These are phyloP conservation scores for Jatropha multifida DNA, from an alignment of 441 rosid genomes.

Conservation along the genomic window DNA sequence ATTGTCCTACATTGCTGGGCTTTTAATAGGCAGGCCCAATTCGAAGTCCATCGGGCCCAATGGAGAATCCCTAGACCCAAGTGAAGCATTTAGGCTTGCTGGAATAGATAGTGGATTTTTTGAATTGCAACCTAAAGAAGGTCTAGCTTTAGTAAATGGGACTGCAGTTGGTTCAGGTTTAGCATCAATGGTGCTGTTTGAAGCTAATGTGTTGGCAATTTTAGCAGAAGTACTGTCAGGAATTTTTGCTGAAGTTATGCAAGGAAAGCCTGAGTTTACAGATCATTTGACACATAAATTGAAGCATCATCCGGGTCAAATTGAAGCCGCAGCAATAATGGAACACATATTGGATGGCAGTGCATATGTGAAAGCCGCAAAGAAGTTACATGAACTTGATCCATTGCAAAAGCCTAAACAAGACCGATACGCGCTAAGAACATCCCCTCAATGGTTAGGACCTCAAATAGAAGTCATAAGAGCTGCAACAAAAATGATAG, in stretches of 20 bases:
- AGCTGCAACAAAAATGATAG: slow-evolving; percentile 54
- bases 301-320: slow-evolving; percentile 66
- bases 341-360: slow-evolving; percentile 63
- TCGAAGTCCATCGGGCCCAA: slow-evolving; percentile 49
- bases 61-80: slow-evolving; percentile 35
- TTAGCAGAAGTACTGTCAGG: slow-evolving; percentile 51
- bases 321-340: slow-evolving; percentile 63
- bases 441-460: slow-evolving; percentile 77
- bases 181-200: slow-evolving; percentile 51
- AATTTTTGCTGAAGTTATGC: slow-evolving; percentile 56
- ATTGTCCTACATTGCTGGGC: slow-evolving; percentile 57
- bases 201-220: slow-evolving; percentile 38
- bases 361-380: slow-evolving; percentile 49
- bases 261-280: slow-evolving; percentile 56
- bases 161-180: slow-evolving; percentile 55
- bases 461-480: slow-evolving; percentile 67
- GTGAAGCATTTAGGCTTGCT: slow-evolving; percentile 40
- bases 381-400: slow-evolving; percentile 50
- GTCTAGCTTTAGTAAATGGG: slow-evolving; percentile 48
- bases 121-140: slow-evolving; percentile 54
- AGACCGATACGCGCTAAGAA: slow-evolving; percentile 63
- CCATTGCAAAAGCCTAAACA: slow-evolving; percentile 67
- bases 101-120: slow-evolving; percentile 47
- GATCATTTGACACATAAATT: slow-evolving; percentile 56
- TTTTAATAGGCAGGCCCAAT: slow-evolving; percentile 53